phyloP scores from a whole-genome alignment of 2,329 filamentous ascomycete species.

The Xylaria sp. region DNA sequence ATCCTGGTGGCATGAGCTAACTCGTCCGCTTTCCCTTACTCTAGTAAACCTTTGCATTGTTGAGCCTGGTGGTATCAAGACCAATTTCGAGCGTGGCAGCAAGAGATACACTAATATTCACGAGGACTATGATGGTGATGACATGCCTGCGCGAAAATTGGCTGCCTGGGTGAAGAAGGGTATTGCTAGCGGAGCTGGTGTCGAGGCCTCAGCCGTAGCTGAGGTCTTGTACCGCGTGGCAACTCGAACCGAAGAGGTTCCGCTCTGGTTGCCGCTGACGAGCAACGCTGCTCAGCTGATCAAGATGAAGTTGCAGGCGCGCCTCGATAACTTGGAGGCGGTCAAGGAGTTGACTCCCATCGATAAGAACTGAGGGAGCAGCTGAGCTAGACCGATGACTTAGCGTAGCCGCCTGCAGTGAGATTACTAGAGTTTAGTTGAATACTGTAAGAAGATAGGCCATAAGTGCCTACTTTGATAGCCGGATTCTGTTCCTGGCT shows the following conservation, averaged over 20 bases:
- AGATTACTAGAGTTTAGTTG: no score
- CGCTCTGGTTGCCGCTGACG: slow-evolving; percentile 34
- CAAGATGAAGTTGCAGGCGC: slow-evolving; percentile 34
- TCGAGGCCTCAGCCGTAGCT: slow-evolving; percentile 29
- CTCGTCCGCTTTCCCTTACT: background rate
- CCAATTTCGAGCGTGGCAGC: slow-evolving; percentile 34
- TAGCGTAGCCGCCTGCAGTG: no score
- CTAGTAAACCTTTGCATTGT: slow-evolving; percentile 36
- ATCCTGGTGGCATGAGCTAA: background rate
- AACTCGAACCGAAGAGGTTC: slow-evolving; percentile 29
- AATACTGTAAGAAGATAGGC: no score
- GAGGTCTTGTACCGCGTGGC: slow-evolving; percentile 27
- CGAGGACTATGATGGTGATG: slow-evolving; percentile 26
- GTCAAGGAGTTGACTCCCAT: slow-evolving; percentile 30
- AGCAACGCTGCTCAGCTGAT: slow-evolving; percentile 25
- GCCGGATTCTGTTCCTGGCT: no score
- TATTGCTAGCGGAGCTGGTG: slow-evolving; percentile 13
- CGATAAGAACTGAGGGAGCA: slow-evolving; percentile 20
- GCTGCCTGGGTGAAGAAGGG: slow-evolving; percentile 33
- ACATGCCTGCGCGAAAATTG: slow-evolving; percentile 35
- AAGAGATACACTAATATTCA: slow-evolving; percentile 32
- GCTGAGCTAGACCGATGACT: background rate
- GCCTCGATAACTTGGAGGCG: slow-evolving; percentile 33
- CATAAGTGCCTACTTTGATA: no score
- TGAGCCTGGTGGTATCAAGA: slow-evolving; percentile 36